Evolutionary conservation across 345 rosid species (phyloP), one percentile per base, ranked within the genome.

Genomic region (Boechera stricta): DNA sequence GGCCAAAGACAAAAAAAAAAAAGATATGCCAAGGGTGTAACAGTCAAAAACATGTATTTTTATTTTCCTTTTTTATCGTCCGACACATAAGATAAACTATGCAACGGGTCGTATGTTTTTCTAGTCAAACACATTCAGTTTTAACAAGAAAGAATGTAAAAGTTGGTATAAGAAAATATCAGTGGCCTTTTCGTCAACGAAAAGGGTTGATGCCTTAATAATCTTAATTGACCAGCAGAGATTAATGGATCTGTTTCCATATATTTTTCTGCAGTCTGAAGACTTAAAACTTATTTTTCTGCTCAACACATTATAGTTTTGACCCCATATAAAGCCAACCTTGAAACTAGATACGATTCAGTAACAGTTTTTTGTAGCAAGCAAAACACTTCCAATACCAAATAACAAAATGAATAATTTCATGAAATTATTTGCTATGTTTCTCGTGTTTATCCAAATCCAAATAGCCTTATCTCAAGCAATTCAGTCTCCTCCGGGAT

Each of bases 371-470:
- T 58, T 29, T 33, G 54, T 54, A 42, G 56, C 15, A 55, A 5
- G 48, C 10, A 61, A 38, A 26, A 0, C 4, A 1, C 32, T 33
- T 39, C 1, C 1, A 36, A 4, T 21, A 52, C 18, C 59, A 60
- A 53, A 65, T 67, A 57, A 10, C 42, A 59, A 69, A 55, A 77
- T 77, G 76, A 77, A 44, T 26, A 45, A 3, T 32, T 38, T 16
- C 59, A 77, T 38, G 29, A 71, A 71, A 52, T 56, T 64, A 32
- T 64, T 64, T 10, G n/a, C 61, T 11, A 42, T 64, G 16, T 45
- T 56, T 60, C 47, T 61, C n/a, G n/a, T 77, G 54, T 48, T 71
- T 16, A 18, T 64, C 38, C 67, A 64, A 56, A 64, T 77, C 11
- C 80, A 71, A 18, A 28, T 15, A n/a, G 32, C 55, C 6, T 71